Conservation (phyloP, 495 filamentous ascomycete species). For the Aspergillus indologenus region DNA sequence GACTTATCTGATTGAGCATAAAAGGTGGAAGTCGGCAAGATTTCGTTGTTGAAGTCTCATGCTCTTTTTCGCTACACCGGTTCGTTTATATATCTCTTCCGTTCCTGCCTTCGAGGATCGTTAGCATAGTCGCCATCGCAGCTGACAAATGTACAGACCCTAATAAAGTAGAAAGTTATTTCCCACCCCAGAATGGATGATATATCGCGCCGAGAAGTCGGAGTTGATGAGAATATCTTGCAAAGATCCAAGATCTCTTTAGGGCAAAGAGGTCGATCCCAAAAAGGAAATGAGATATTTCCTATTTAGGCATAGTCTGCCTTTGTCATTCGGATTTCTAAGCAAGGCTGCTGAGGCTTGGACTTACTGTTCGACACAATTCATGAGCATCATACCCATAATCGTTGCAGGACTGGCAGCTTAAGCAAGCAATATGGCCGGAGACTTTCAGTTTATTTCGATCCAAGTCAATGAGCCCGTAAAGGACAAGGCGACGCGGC, state of each 20-base stretch:
- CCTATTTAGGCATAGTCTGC: neutral
- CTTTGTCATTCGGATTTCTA: neutral
- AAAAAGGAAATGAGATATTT: conserved; percentile 8
- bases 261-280: conserved; percentile 3
- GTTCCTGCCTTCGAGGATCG: no score
- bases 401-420: no score
- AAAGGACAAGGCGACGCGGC: conserved; percentile 20
- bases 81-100: no score
- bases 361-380: neutral
- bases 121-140: no score
- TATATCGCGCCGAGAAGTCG: no score
- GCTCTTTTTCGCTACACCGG: no score
- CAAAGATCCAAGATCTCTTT: neutral
- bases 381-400: neutral
- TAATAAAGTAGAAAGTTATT: no score
- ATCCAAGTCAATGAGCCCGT: conserved; percentile 15
- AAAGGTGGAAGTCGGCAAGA: no score
- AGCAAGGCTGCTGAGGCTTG: neutral
- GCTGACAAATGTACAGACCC: no score
- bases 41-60: no score
- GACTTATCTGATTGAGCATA: neutral
- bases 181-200: no score
- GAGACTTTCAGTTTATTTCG: conserved; percentile 29
- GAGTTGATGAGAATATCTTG: no score
- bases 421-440: neutral